Evolutionary conservation across 805 yeast genomes (phyloP).

Genomic region (Yamadazyma kitorensis): DNA sequence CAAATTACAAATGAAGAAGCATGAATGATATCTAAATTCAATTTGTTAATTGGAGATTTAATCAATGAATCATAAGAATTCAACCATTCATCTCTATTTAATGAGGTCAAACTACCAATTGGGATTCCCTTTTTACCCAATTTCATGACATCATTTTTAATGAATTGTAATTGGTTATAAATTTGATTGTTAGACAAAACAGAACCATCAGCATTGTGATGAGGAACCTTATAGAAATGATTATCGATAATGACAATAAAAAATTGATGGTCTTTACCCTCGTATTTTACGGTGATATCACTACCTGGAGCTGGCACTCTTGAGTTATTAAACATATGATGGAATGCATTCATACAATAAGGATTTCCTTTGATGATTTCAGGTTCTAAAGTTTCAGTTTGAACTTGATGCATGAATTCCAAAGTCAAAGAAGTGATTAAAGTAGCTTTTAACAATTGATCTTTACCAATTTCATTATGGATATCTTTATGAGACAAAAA

Average conservation of each 20-base stretch:
- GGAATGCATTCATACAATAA: constrained; percentile 93
- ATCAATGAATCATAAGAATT: constrained; percentile 54
- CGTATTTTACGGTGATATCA: constrained; percentile 61
- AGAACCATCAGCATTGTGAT: constrained; percentile 44
- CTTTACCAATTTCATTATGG: constrained; percentile 52
- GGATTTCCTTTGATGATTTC: constrained; percentile 77
- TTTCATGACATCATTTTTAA: constrained; percentile 43
- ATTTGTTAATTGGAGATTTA: constrained; percentile 58
- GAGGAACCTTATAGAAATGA: constrained; percentile 74
- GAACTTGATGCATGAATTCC: constrained; percentile 64
- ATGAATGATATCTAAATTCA: constrained; percentile 64
- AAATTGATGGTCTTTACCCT: constrained; percentile 54
- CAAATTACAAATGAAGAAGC: constrained; percentile 79
- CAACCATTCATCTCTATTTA: constrained; percentile 83
- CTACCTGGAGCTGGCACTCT: constrained; percentile 68
- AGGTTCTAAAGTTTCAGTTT: constrained; percentile 71
- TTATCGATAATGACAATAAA: constrained; percentile 72
- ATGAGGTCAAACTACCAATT: constrained; percentile 76
- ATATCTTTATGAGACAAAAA: constrained; percentile 81
- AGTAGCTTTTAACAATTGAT: constrained; percentile 72
- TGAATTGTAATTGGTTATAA: constrained; percentile 56
- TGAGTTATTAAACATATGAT: constrained; percentile 85
- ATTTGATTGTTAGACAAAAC: constrained; percentile 47
- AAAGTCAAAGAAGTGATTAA: constrained; percentile 66
- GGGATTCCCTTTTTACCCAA: constrained; percentile 45